Conservation (phyloP, 106 monocot genomes). For the Alisma plantagoaquatica region DNA sequence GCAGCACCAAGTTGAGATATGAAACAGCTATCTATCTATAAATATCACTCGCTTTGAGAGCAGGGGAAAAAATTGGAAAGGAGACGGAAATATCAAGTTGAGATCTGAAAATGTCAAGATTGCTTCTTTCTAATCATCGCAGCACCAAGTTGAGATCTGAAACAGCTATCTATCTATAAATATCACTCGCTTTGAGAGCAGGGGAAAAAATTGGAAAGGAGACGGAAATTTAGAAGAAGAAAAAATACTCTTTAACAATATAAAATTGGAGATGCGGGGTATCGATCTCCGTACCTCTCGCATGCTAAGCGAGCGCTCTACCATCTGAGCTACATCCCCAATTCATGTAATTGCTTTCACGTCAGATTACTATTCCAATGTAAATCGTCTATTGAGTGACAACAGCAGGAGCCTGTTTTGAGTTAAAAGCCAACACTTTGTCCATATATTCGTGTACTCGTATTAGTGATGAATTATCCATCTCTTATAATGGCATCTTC, state of each 20-base stretch:
- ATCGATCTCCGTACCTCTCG: constrained; percentile 99
- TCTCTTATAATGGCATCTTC: too few species aligned
- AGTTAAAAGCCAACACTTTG: too few species aligned
- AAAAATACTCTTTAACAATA: not conserved
- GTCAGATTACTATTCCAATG: too few species aligned
- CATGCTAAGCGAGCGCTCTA: constrained; percentile 99
- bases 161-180: not conserved
- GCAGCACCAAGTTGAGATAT: too few species aligned
- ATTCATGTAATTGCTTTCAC: too few species aligned
- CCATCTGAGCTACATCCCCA: constrained; percentile 99
- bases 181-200: not conserved
- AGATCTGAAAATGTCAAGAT: too few species aligned
- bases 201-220: not conserved
- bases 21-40: not conserved
- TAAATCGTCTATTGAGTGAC: too few species aligned
- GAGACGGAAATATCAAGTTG: not conserved
- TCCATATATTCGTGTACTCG: too few species aligned
- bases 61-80: not conserved
- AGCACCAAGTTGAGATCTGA: too few species aligned
- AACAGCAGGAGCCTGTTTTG: too few species aligned
- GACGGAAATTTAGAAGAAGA: not conserved
- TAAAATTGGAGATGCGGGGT: constrained; percentile 88
- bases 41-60: not conserved
- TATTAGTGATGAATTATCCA: too few species aligned
- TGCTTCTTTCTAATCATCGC: too few species aligned